Base-by-base conservation (phyloP, 495 filamentous ascomycete species). In the Glarea lozoyensis region DNA sequence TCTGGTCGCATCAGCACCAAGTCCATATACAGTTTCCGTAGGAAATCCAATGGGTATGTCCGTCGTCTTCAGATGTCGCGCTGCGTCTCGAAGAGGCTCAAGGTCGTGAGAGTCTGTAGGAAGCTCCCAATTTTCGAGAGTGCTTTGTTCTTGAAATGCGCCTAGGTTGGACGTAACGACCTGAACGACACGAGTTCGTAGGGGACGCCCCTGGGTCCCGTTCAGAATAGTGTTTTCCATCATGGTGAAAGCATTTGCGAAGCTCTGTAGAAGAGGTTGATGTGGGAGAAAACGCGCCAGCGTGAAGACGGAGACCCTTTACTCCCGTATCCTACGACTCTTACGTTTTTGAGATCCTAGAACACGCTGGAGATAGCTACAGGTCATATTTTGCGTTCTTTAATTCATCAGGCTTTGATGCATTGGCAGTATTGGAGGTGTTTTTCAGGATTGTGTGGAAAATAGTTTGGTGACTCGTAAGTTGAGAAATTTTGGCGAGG, bases 11-110 rank as follows among this genome's bases (percentile, higher is more conserved):
- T 97, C 92, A 15, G 90, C 92, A 37, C 88, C 92, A 11, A 99
- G 72, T 2, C 92, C 92, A 61, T 99, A 99, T 9, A 99, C 92
- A 4, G 92, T 99, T 64, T 99, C 92, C 0, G 93, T 99, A 4
- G 92, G 93, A 58, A 99, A 99, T 7, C 86, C 93, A 31, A 99
- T 85, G 13, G 89, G 88, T 32, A 50, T 52, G 19, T 37, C 44
- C 19, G 33, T 51, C 17, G 37, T 19, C 18, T 46, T 38, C 3
- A 57, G 48, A 17, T 45, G 44, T 15, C 17, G n/a, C 4, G 54
- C 54, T 27, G 54, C 54, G 24, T 48, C 36, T 39, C 37, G 27
- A 12, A 57, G 42, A 30, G 43, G 29, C 17, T 32, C 40, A 15
- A 57, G 37, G 12, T 23, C 36, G 5, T 36, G 2, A 15, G 11